Conservation (phyloP, 176 grass and related monocot species). For the Hyparrhenia diplandra region DNA sequence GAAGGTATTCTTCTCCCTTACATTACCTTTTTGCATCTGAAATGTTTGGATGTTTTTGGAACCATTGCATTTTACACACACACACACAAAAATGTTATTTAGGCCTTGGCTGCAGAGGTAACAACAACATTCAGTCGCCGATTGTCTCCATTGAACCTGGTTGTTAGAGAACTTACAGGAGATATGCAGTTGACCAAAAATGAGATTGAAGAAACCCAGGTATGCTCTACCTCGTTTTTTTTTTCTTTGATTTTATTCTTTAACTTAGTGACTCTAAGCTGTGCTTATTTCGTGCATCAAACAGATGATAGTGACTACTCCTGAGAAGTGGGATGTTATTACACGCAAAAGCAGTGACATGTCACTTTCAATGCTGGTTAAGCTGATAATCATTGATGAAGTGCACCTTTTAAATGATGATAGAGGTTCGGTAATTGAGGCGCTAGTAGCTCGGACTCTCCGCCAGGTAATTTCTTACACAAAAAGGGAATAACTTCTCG, state of each 20-base stretch:
- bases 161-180: constrained; percentile 88
- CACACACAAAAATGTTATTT: constrained; percentile 36
- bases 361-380: constrained; percentile 96
- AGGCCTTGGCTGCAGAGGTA: constrained; percentile 95
- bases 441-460: constrained; percentile 89
- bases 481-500: not conserved
- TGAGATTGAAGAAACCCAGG: constrained; percentile 86
- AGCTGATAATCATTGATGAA: constrained; percentile 97
- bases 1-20: constrained; percentile 64
- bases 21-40: not conserved
- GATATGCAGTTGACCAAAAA: constrained; percentile 97
- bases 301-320: constrained; percentile 99
- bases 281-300: constrained; percentile 18
- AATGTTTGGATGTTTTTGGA: not conserved
- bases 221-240: constrained; percentile 19
- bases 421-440: constrained; percentile 92
- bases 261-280: not conserved
- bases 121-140: constrained; percentile 80
- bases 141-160: constrained; percentile 74
- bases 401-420: constrained; percentile 97
- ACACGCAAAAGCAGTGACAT: constrained; percentile 99
- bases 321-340: constrained; percentile 99
- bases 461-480: constrained; percentile 56
- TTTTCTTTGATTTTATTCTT: constrained; percentile 1
- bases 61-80: constrained; percentile 1